Evolutionary conservation across 1,284 basidiomycete species (phyloP).

Genomic region (Trametes sp.): DNA sequence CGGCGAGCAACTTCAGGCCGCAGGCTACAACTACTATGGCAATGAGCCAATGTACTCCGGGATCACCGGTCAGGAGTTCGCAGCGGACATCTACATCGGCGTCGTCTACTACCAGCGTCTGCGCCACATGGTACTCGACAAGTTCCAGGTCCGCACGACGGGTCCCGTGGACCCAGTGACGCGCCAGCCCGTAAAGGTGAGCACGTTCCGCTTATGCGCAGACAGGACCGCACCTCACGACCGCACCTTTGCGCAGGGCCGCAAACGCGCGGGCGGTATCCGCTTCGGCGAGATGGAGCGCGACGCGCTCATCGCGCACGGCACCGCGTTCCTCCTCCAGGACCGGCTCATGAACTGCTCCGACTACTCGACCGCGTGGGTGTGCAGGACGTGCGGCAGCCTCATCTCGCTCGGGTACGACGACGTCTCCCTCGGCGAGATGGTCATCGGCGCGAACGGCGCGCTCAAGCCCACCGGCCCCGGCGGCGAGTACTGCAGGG

Average conservation of each 20-base stretch:
- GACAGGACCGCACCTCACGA: not conserved
- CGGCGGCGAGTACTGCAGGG: slow-evolving; percentile 89
- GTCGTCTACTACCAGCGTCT: slow-evolving; percentile 99
- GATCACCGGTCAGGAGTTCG: slow-evolving; percentile 98
- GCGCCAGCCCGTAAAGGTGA: slow-evolving; percentile 95
- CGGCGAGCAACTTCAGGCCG: slow-evolving; percentile 91
- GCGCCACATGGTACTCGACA: slow-evolving; percentile 99
- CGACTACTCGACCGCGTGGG: slow-evolving; percentile 98
- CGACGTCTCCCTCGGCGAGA: slow-evolving; percentile 76
- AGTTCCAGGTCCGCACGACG: slow-evolving; percentile 99
- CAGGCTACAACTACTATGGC: slow-evolving; percentile 99
- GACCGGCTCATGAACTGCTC: slow-evolving; percentile 99
- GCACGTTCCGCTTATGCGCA: slow-evolving; percentile 31
- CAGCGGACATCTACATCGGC: slow-evolving; percentile 98
- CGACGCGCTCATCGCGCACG: slow-evolving; percentile 97
- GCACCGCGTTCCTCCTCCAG: slow-evolving; percentile 97
- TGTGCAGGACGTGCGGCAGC: slow-evolving; percentile 95
- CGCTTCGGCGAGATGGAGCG: slow-evolving; percentile 99
- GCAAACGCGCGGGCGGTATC: slow-evolving; percentile 98
- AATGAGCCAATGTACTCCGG: slow-evolving; percentile 99
- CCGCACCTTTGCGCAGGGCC: slow-evolving; percentile 65
- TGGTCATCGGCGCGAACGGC: slow-evolving; percentile 57
- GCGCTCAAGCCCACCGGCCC: slow-evolving; percentile 66
- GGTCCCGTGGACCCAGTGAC: slow-evolving; percentile 97
- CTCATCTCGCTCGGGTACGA: slow-evolving; percentile 96